A percentile compares a stretch with the other conserved stretches of the same genome.
Evolutionary conservation across 768 basidiomycete genomes (phyloP).

Genomic region (Lepiota venenata): DNA sequence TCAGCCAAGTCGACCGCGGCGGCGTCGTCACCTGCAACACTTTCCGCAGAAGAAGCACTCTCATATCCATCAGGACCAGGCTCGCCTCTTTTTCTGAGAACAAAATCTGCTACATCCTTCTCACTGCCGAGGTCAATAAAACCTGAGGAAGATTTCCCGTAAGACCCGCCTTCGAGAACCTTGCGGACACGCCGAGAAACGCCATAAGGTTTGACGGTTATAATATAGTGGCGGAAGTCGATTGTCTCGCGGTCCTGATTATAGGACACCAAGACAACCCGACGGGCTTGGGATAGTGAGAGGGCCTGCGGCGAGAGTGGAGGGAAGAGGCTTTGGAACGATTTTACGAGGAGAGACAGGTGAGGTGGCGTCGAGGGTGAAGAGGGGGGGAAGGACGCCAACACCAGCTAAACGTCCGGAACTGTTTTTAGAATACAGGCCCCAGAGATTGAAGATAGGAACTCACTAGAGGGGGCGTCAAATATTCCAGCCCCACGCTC

Average conservation of each 20-base stretch:
- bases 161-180: conserved; percentile 64
- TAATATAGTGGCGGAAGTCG: conserved; percentile 92
- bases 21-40: conserved; percentile 81
- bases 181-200: conserved; percentile 89
- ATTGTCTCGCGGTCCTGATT: conserved; percentile 82
- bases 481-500: conserved; percentile 84
- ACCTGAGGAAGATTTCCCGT: conserved; percentile 31
- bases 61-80: conserved; percentile 68
- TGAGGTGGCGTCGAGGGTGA: conserved; percentile 77
- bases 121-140: conserved; percentile 84
- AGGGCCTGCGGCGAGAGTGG: conserved; percentile 82
- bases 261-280: conserved; percentile 92
- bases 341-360: conserved; percentile 88
- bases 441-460: neutral
- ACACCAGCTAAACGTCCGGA: conserved; percentile 65
- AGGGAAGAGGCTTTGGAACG: conserved; percentile 96
- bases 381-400: conserved; percentile 81
- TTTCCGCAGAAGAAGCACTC: conserved; percentile 77
- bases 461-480: conserved; percentile 86
- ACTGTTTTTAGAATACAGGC: neutral
- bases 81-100: conserved; percentile 70
- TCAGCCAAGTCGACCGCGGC: conserved; percentile 83
- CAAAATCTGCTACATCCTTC: conserved; percentile 93
- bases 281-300: conserved; percentile 83
- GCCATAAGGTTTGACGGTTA: conserved; percentile 93